These are phyloP conservation scores for Tagetes patula DNA, from an alignment of 129 eudicot genomes.

Conservation along the genomic window DNA sequence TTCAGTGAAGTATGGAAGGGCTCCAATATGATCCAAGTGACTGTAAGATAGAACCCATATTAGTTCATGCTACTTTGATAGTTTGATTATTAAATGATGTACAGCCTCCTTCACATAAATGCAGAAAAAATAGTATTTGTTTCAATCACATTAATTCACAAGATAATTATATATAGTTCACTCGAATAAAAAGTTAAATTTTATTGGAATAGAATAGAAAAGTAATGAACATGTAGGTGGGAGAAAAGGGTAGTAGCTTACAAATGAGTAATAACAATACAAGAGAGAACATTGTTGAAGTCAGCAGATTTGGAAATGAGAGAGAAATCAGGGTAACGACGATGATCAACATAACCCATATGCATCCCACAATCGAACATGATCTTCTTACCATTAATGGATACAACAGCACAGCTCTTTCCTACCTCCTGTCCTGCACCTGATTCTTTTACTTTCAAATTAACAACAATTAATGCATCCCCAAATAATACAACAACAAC, in stretches of 20 bases:
- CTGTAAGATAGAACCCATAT: constrained; percentile 39
- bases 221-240: background rate
- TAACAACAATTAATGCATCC: too few relatives aligned
- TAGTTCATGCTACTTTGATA: constrained; percentile 1
- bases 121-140: background rate
- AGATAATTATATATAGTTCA: background rate
- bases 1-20: constrained; percentile 95
- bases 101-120: background rate
- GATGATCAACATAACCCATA: constrained; percentile 72
- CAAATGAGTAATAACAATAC: constrained; percentile 91
- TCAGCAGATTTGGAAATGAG: constrained; percentile 60
- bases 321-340: constrained; percentile 90
- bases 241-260: constrained; percentile 24
- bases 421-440: constrained; percentile 99
- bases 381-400: constrained; percentile 70
- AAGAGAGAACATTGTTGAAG: constrained; percentile 53
- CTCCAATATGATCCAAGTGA: constrained; percentile 97
- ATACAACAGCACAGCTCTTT: constrained; percentile 87
- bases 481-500: too few relatives aligned
- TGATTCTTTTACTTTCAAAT: constrained; percentile 26
- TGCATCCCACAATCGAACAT: constrained; percentile 99
- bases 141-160: background rate
- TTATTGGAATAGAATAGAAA: too few relatives aligned
- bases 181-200: background rate
- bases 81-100: background rate